Conservation (phyloP, 2,329 filamentous ascomycete species). For the Botrytis squamosa region DNA sequence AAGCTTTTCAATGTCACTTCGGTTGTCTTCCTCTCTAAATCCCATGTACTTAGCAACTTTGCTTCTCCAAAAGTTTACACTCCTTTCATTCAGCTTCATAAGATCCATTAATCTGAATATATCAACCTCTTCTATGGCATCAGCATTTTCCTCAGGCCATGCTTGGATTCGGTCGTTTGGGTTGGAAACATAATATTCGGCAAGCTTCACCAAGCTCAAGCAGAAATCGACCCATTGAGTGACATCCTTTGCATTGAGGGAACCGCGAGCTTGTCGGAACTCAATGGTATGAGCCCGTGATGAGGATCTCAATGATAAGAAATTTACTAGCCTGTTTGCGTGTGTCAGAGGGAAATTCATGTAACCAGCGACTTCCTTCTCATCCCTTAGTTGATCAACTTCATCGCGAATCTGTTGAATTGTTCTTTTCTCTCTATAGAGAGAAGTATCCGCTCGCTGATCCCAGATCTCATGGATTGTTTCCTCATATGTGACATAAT, state of each 20-base stretch:
- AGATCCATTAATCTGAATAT: background rate
- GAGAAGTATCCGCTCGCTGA: background rate
- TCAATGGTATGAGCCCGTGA: slow-evolving; percentile 28
- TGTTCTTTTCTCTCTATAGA: background rate
- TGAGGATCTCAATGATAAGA: slow-evolving; percentile 19
- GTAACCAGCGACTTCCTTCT: background rate
- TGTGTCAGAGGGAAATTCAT: slow-evolving; percentile 24
- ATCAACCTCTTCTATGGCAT: background rate
- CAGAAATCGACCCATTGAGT: slow-evolving; percentile 33
- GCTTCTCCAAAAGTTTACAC: background rate
- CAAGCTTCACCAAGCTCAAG: slow-evolving; percentile 28
- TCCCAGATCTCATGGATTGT: background rate
- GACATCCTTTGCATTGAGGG: slow-evolving; percentile 27
- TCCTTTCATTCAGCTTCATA: background rate
- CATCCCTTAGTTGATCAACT: background rate
- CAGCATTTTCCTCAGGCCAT: slow-evolving; percentile 7
- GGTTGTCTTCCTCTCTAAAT: background rate
- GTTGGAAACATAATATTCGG: slow-evolving; percentile 25
- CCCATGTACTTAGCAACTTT: slow-evolving; percentile 13
- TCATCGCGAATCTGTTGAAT: slow-evolving; percentile 8
- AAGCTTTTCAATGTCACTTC: slow-evolving; percentile 10
- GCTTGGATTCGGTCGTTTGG: slow-evolving; percentile 19
- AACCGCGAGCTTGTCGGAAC: slow-evolving; percentile 32
- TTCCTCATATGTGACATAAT: background rate
- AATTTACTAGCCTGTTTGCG: slow-evolving; percentile 26